phyloP scores from a whole-genome alignment of 2,329 filamentous ascomycete species.

The Trichoderma breve region DNA sequence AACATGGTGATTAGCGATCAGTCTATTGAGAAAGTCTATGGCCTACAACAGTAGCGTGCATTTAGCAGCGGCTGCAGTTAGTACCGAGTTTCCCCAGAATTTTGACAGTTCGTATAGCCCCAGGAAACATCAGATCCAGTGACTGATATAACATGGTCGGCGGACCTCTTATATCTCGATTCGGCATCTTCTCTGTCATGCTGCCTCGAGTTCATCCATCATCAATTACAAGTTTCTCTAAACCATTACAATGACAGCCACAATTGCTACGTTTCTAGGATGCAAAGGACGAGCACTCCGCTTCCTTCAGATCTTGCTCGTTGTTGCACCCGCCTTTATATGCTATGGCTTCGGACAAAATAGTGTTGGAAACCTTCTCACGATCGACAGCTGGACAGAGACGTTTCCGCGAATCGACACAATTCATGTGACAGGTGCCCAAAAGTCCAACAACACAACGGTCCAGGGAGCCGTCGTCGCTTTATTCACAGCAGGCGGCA shows the following conservation, averaged over 20 bases:
- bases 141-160: background rate
- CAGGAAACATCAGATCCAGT: background rate
- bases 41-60: background rate
- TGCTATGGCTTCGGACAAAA: background rate
- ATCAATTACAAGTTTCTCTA: background rate
- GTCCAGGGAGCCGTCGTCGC: background rate
- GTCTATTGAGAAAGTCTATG: background rate
- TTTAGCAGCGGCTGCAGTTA: background rate
- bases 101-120: background rate
- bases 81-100: background rate
- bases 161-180: background rate
- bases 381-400: background rate
- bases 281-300: background rate
- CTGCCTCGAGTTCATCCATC: background rate
- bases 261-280: background rate
- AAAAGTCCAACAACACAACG: background rate
- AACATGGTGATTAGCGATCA: background rate
- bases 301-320: background rate
- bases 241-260: background rate
- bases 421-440: background rate
- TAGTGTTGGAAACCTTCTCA: background rate
- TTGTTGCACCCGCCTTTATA: background rate
- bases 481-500: background rate
- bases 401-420: background rate
- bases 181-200: background rate